Percentiles rank a stretch among this genome's conserved stretches.
Evolutionary conservation across 495 filamentous ascomycete species (phyloP).

Genomic region (Aspergillus ostianus): DNA sequence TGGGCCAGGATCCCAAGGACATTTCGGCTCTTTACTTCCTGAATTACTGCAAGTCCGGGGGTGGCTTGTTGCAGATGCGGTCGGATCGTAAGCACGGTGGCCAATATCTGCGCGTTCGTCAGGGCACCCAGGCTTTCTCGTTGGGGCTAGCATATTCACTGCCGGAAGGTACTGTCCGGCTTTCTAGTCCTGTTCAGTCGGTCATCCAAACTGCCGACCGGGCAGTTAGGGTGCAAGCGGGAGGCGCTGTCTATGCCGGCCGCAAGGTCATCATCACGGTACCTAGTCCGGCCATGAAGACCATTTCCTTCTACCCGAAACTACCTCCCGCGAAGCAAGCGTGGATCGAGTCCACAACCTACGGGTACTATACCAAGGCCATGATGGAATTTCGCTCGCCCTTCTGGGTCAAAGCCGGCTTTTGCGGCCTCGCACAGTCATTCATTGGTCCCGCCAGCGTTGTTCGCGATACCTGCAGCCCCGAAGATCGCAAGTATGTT

Average conservation of each 20-base stretch:
- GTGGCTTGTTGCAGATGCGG: slow-evolving; percentile 36
- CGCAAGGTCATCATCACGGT: slow-evolving; percentile 11
- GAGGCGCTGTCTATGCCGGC: not conserved
- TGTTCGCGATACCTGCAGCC: slow-evolving; percentile 39
- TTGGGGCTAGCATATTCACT: slow-evolving; percentile 24
- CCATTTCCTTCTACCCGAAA: slow-evolving; percentile 32
- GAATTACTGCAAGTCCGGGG: slow-evolving; percentile 46
- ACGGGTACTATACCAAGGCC: slow-evolving; percentile 40
- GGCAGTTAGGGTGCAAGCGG: not conserved
- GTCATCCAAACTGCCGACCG: slow-evolving; percentile 5
- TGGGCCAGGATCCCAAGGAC: slow-evolving; percentile 42
- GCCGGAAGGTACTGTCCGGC: slow-evolving; percentile 17
- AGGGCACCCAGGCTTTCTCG: slow-evolving; percentile 36
- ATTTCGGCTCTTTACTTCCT: slow-evolving; percentile 48
- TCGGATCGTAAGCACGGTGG: slow-evolving; percentile 43
- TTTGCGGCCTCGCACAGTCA: slow-evolving; percentile 33
- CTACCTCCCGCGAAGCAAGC: slow-evolving; percentile 24
- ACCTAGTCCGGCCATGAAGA: slow-evolving; percentile 14
- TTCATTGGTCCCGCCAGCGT: slow-evolving; percentile 37
- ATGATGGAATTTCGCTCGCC: slow-evolving; percentile 35
- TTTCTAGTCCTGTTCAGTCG: slow-evolving; percentile 21
- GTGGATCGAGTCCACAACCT: slow-evolving; percentile 14
- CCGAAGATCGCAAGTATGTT: slow-evolving; percentile 29
- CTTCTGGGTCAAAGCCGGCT: slow-evolving; percentile 38
- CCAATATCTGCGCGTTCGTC: slow-evolving; percentile 39